Evolutionary conservation across 1,284 basidiomycete species (phyloP), one percentile per base, ranked within the genome.

Genomic region (Microbotryum saponariae): DNA sequence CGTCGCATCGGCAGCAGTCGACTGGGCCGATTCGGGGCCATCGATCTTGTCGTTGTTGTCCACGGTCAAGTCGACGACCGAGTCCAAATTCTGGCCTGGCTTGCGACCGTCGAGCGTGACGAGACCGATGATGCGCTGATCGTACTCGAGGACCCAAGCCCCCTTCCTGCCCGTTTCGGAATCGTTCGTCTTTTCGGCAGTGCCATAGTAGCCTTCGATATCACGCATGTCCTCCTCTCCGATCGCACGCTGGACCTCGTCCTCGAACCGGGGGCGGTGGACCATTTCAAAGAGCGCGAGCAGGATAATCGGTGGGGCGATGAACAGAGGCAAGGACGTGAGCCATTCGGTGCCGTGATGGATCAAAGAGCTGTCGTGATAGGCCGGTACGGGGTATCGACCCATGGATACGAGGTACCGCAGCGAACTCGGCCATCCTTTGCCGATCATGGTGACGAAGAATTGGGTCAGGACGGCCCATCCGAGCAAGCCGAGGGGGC

Each of bases 141-240:
- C 66, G 51, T 62, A 68, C 55, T 70, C 68, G 58, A 68, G 53
- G 6, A 70, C 68, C 63, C 66, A 70, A 51, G 68, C 61, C 5
- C 68, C 68, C 31, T 53, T 53, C 31, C 63, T 46, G 14, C 37
- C 37, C 12, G 14, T 42, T 18, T 42, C 37, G 37, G 37, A 16
- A 12, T 16, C 37, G 5, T 18, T 16, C 37, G 3, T 6, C 50
- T 64, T 56, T 8, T 37, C 44, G 4, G 58, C 51, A 10, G 23
- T 37, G 20, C 29, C 58, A 50, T 70, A 67, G 56, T 63, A 67
- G 21, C 31, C 58, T 20, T 54, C 29, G 20, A 67, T 55, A 47
- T 65, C 61, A 18, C 61, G 47, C 58, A 70, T 27, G 45, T 70
- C 68, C 48, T 64, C 66, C 49, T 66, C 63, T 4, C 66, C 68